These are phyloP conservation scores for Puccinia horiana DNA, from an alignment of 1,284 basidiomycete genomes.

Conservation along the genomic window DNA sequence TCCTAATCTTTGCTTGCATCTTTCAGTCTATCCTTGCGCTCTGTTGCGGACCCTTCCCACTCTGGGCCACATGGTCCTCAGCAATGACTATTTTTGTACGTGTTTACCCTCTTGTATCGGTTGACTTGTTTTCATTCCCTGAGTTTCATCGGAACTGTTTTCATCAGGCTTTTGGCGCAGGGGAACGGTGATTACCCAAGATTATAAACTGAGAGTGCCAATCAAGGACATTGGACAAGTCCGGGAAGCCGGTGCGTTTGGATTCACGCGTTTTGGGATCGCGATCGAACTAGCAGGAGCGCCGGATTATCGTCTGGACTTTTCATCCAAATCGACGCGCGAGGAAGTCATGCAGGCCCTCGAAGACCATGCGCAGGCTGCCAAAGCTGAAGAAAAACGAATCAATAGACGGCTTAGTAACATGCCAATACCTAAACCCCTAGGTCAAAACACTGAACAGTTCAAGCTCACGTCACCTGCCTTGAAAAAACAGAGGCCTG, in stretches of 20 bases:
- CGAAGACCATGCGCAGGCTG: neutral
- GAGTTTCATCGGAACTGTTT: neutral
- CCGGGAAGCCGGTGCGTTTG: conserved; percentile 52
- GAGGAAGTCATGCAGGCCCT: conserved; percentile 48
- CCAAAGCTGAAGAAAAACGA: conserved; percentile 17
- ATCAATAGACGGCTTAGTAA: conserved; percentile 22
- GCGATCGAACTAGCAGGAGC: conserved; percentile 54
- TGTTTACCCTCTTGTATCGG: neutral
- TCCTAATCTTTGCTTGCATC: conserved; percentile 51
- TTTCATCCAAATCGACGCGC: conserved; percentile 52
- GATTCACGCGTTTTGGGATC: conserved; percentile 54
- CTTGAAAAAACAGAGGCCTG: neutral
- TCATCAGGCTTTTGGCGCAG: conserved; percentile 45
- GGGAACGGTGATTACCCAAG: conserved; percentile 47
- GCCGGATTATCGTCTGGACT: conserved; percentile 54
- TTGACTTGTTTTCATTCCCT: neutral
- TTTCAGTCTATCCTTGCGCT: conserved; percentile 52
- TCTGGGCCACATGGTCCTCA: conserved; percentile 54
- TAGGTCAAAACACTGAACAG: conserved; percentile 12
- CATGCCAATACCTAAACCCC: conserved; percentile 16
- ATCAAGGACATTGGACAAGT: conserved; percentile 54
- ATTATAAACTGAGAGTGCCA: conserved; percentile 54
- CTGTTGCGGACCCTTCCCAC: conserved; percentile 55
- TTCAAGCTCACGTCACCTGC: neutral
- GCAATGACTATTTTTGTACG: conserved; percentile 55